Conservation (phyloP, 768 basidiomycete species). For the Boletus fagicola region DNA sequence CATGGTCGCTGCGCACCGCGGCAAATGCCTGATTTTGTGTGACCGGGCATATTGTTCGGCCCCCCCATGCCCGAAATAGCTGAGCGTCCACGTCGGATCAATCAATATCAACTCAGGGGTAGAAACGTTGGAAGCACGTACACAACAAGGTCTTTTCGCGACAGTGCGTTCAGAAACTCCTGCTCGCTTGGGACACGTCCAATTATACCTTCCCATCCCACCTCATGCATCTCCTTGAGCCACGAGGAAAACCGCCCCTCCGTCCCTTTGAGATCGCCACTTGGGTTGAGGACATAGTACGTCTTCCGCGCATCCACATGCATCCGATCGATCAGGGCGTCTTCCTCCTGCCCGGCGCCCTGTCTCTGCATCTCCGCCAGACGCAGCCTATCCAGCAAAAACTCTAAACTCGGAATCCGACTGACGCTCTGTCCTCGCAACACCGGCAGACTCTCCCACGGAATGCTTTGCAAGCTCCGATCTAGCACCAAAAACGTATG, state of each 20-base stretch:
- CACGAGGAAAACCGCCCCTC: slow-evolving; percentile 80
- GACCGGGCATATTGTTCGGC: slow-evolving; percentile 93
- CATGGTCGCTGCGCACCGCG: slow-evolving; percentile 90
- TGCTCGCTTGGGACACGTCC: slow-evolving; percentile 80
- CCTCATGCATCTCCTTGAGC: slow-evolving; percentile 64
- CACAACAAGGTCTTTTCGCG: slow-evolving; percentile 83
- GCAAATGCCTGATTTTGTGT: slow-evolving; percentile 76
- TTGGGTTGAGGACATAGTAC: slow-evolving; percentile 88
- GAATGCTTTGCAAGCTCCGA: slow-evolving; percentile 82
- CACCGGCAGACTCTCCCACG: slow-evolving; percentile 94
- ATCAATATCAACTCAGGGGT: not conserved
- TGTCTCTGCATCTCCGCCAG: slow-evolving; percentile 50
- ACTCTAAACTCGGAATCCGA: slow-evolving; percentile 88
- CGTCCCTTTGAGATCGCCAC: slow-evolving; percentile 83
- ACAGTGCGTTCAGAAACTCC: slow-evolving; percentile 73
- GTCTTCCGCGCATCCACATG: slow-evolving; percentile 64
- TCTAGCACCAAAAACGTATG: slow-evolving; percentile 90
- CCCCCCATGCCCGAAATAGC: slow-evolving; percentile 97
- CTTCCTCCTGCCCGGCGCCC: slow-evolving; percentile 7
- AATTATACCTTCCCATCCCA: slow-evolving; percentile 82
- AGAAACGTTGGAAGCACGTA: slow-evolving; percentile 43
- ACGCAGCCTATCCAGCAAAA: slow-evolving; percentile 79
- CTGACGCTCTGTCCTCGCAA: slow-evolving; percentile 83
- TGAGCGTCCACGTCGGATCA: slow-evolving; percentile 30
- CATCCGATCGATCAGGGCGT: slow-evolving; percentile 42